These are phyloP conservation scores for Pterocarpus santalinus DNA, from an alignment of 306 rosid genomes.

Conservation along the genomic window DNA sequence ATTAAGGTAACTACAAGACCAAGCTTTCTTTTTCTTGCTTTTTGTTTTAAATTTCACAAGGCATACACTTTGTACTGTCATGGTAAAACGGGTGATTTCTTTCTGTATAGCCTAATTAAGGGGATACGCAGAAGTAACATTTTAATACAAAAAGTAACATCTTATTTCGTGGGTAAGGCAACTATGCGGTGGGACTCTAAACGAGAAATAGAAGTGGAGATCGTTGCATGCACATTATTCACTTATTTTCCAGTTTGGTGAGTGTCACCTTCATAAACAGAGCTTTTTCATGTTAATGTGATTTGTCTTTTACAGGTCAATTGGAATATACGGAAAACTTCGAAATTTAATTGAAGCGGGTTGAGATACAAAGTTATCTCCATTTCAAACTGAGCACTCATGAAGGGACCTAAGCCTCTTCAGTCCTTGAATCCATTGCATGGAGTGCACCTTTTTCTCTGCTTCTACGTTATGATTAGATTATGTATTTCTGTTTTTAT, in stretches of 20 bases:
- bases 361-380: not conserved
- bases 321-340: not conserved
- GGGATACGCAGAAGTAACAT: too few species aligned
- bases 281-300: not conserved
- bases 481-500: not conserved
- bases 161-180: not conserved
- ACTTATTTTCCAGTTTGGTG: conserved; percentile 18
- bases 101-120: too few species aligned
- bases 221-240: conserved; percentile 18
- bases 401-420: too few species aligned
- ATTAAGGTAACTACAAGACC: not conserved
- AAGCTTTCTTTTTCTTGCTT: not conserved
- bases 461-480: not conserved
- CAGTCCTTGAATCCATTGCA: not conserved
- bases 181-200: not conserved
- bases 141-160: not conserved
- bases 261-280: conserved; percentile 20
- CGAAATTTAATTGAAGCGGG: not conserved
- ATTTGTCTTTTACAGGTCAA: conserved; percentile 20
- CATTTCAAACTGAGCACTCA: not conserved
- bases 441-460: conserved; percentile 10
- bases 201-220: not conserved
- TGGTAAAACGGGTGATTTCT: not conserved
- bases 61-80: not conserved
- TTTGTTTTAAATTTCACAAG: too few species aligned